Conservation (phyloP, 1,284 basidiomycete species). For the Puccinia coronata region DNA sequence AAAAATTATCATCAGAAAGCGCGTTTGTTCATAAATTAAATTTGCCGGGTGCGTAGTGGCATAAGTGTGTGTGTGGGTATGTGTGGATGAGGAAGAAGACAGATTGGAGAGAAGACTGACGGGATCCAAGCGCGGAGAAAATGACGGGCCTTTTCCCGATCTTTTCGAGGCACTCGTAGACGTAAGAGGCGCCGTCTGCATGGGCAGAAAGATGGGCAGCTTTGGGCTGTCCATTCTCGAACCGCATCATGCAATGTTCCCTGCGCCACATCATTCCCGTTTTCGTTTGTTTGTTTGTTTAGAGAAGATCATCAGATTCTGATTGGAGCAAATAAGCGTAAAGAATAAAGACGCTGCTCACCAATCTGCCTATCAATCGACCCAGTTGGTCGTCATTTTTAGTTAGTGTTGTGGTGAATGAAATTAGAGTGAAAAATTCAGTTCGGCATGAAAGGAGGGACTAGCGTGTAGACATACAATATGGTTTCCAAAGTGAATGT, state of each 20-base stretch:
- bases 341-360: background rate
- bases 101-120: background rate
- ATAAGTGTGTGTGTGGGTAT: no score
- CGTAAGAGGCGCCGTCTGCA: constrained; percentile 25
- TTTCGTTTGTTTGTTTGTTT: background rate
- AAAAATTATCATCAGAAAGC: background rate
- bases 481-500: constrained; percentile 45
- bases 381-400: background rate
- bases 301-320: background rate
- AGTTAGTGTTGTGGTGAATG: no score
- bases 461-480: constrained; percentile 1
- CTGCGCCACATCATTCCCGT: background rate
- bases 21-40: no score
- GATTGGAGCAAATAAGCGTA: background rate
- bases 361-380: constrained; percentile 2
- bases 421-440: background rate
- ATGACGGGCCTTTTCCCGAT: constrained; percentile 16
- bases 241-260: constrained; percentile 48
- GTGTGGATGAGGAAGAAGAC: background rate
- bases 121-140: constrained; percentile 40
- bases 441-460: background rate
- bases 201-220: constrained; percentile 41
- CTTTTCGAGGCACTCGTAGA: constrained; percentile 30
- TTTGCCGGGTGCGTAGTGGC: no score
- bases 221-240: constrained; percentile 21